Evolutionary conservation across 345 rosid genomes (phyloP).

Genomic region (Lepidium sativum): DNA sequence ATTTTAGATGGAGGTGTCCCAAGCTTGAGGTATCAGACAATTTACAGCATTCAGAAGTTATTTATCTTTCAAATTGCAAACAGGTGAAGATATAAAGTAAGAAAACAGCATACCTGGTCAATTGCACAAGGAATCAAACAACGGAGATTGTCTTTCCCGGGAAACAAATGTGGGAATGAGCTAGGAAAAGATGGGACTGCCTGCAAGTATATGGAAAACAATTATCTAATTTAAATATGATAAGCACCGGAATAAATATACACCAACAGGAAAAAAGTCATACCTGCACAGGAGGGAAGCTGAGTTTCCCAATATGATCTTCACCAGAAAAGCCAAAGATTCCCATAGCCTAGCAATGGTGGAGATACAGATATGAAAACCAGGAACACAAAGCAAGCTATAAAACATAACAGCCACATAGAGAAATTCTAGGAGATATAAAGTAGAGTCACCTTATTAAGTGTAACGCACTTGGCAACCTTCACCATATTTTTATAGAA

Average conservation of each 20-base stretch:
- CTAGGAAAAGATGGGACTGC: slow-evolving; percentile 95
- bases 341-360: slow-evolving; percentile 51
- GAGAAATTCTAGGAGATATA: neutral
- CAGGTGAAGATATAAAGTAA: neutral
- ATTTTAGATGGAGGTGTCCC: neutral
- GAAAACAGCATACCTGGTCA: slow-evolving; percentile 58
- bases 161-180: slow-evolving; percentile 81
- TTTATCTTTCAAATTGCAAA: neutral
- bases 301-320: slow-evolving; percentile 88
- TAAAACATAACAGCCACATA: neutral
- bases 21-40: neutral
- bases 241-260: neutral
- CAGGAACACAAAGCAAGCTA: too few species aligned
- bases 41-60: neutral
- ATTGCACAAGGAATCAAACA: slow-evolving; percentile 97
- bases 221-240: neutral
- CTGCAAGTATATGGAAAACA: slow-evolving; percentile 31
- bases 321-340: slow-evolving; percentile 92
- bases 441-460: slow-evolving; percentile 51
- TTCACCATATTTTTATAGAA: slow-evolving; percentile 87
- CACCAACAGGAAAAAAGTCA: slow-evolving; percentile 6
- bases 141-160: slow-evolving; percentile 60
- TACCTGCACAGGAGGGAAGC: slow-evolving; percentile 96
- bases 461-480: slow-evolving; percentile 82
- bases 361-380: neutral